phyloP scores from a whole-genome alignment of 768 basidiomycete species.

The Kwoniella dendrophila region DNA sequence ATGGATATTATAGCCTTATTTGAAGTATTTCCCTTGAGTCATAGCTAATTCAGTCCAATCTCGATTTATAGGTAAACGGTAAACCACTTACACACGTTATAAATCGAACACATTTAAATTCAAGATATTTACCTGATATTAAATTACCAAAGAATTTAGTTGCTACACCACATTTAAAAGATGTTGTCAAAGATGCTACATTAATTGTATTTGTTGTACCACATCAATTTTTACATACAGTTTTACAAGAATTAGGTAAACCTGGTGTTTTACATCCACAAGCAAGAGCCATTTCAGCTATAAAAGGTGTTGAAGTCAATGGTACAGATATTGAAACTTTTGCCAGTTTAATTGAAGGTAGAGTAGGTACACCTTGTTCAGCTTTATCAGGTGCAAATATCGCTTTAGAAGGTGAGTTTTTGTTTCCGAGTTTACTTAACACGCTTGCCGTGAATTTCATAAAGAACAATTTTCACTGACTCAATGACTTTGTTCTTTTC shows the following conservation, averaged over 20 bases:
- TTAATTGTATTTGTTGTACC: constrained; percentile 59
- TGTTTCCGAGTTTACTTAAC: background rate
- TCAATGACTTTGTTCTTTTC: background rate
- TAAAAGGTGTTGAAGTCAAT: constrained; percentile 61
- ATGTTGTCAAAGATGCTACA: constrained; percentile 59
- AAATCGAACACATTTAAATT: constrained; percentile 59
- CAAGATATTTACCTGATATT: constrained; percentile 58
- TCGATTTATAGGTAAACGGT: constrained; percentile 49
- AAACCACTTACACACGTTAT: constrained; percentile 58
- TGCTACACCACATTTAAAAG: constrained; percentile 57
- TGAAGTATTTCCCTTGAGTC: background rate
- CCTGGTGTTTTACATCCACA: constrained; percentile 51
- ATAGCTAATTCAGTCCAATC: background rate
- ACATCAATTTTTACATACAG: constrained; percentile 56
- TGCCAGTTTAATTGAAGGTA: constrained; percentile 57
- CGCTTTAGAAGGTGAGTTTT: constrained; percentile 52
- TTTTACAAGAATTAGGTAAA: constrained; percentile 41
- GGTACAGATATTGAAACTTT: constrained; percentile 58
- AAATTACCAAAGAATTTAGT: constrained; percentile 57
- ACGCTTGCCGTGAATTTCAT: too few relatives aligned
- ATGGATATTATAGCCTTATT: background rate
- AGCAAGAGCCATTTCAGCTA: constrained; percentile 58
- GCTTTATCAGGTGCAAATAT: constrained; percentile 60
- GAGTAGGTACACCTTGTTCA: constrained; percentile 57
- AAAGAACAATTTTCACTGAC: too few relatives aligned